phyloP scores from a whole-genome alignment of 129 eudicot species.

The Sambucus nigra region DNA sequence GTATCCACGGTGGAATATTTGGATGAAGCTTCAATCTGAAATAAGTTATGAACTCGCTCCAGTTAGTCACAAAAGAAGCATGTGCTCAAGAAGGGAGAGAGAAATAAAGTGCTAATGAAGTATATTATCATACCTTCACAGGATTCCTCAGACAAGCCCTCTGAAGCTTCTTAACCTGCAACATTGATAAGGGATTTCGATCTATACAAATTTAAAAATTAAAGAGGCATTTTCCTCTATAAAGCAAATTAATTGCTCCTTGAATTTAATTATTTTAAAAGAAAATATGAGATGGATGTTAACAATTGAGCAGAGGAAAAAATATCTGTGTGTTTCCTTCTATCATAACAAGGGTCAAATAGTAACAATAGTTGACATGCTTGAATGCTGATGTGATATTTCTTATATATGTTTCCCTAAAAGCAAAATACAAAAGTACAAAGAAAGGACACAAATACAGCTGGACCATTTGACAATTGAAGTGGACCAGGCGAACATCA shows the following conservation, averaged over 20 bases:
- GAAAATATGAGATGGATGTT: neutral
- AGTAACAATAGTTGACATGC: too few species aligned
- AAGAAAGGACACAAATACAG: too few species aligned
- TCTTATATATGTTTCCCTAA: too few species aligned
- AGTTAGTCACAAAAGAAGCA: slow-evolving; percentile 2
- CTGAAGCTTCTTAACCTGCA: slow-evolving; percentile 86
- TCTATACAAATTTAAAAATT: too few species aligned
- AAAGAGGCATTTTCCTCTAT: too few species aligned
- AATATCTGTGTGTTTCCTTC: neutral
- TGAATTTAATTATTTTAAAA: too few species aligned
- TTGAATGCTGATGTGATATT: too few species aligned
- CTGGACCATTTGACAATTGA: too few species aligned
- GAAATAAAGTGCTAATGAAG: neutral
- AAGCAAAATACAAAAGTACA: too few species aligned
- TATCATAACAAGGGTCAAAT: neutral
- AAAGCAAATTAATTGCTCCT: too few species aligned
- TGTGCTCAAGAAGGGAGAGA: neutral
- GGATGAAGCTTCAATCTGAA: slow-evolving; percentile 74
- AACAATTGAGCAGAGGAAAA: neutral
- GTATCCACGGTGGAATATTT: slow-evolving; percentile 92
- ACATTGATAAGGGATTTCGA: neutral
- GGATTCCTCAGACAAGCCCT: slow-evolving; percentile 86
- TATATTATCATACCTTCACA: slow-evolving; percentile 51
- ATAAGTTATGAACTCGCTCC: neutral
- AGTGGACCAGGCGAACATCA: too few species aligned